Evolutionary conservation across 2,329 filamentous ascomycete genomes (phyloP).

Genomic region (Alternaria sp.): DNA sequence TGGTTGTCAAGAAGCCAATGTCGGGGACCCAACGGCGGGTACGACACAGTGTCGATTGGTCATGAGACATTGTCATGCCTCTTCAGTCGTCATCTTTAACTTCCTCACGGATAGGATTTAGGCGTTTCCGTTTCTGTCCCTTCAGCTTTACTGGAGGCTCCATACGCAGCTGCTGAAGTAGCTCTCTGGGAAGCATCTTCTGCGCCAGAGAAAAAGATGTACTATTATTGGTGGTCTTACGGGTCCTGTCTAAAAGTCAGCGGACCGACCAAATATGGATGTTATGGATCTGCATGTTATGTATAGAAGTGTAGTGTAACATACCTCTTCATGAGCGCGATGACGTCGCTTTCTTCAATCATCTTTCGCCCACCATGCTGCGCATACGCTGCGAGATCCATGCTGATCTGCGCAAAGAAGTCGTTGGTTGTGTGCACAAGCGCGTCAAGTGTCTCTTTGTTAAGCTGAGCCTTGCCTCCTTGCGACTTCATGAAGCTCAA

Average conservation of each 20-base stretch:
- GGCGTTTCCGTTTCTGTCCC: constrained; percentile 52
- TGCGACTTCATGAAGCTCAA: constrained; percentile 75
- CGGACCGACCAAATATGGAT: constrained; percentile 6
- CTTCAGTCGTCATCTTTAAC: constrained; percentile 56
- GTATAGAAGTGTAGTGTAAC: constrained; percentile 46
- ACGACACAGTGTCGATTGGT: constrained; percentile 80
- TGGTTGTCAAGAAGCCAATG: constrained; percentile 89
- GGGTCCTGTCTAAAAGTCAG: constrained; percentile 45
- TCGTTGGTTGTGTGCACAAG: constrained; percentile 85
- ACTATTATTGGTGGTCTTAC: constrained; percentile 74
- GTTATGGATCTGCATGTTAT: constrained; percentile 17
- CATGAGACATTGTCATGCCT: constrained; percentile 47
- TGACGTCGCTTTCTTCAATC: constrained; percentile 85
- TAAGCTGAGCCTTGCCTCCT: constrained; percentile 74
- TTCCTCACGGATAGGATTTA: constrained; percentile 54
- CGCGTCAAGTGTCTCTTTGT: constrained; percentile 75
- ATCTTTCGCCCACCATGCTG: constrained; percentile 83
- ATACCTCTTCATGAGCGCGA: constrained; percentile 84
- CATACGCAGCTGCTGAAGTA: constrained; percentile 84
- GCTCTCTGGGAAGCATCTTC: constrained; percentile 80
- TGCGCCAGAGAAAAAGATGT: constrained; percentile 88
- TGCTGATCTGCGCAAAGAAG: constrained; percentile 89
- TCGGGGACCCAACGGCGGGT: constrained; percentile 77
- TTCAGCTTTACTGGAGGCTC: constrained; percentile 57
- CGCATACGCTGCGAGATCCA: constrained; percentile 82